Base-by-base conservation (phyloP, 495 filamentous ascomycete genomes). In the Penicillium cinerascens region DNA sequence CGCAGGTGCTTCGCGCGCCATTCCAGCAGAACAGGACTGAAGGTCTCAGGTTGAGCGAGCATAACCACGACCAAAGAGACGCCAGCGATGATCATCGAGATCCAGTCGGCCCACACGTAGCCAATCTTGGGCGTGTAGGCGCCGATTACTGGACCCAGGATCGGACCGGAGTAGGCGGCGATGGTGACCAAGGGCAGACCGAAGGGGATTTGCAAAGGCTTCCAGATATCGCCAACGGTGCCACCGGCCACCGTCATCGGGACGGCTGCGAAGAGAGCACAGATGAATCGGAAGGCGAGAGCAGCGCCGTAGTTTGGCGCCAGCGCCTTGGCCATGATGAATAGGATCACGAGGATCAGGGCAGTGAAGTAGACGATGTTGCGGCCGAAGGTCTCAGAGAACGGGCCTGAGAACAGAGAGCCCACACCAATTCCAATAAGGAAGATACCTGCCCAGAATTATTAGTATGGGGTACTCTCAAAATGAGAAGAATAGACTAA, bases 361-460 rank as follows among this genome's bases (percentile, higher is more conserved):
- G 76, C 71, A 1, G 63, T 50, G 6, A 80, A 74, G 51, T 87
- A 86, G 11, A 83, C 73, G 4, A 79, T 77, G 56, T 80, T 80
- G 4, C 75, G 67, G 9, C 75, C 76, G 20, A 85, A 66, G 0
- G 82, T 86, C 54, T 87, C 85, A 23, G 67, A 74, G 41, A 79
- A 55, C 0, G 77, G 77, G 13, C 73, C 75, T 27, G 73, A 67
- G n/a, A 79, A 58, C 5, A 78, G 54, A 18, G 65, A 67, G 0
- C 71, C 85, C 23, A 72, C 63, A 0, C 79, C 82, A 56, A 86
- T 84, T 4, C 80, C 84, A 35, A 81, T 64, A 0, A 87, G 68
- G 58, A 79, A 87, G 4, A 86, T 44, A 8, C 56, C 55, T 58
- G 29, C 1, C 2, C 6, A 5, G 3, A 13, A n/a, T 47, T 22